Conservation (phyloP, 441 rosid genomes). For the Populus trichocarpa region DNA sequence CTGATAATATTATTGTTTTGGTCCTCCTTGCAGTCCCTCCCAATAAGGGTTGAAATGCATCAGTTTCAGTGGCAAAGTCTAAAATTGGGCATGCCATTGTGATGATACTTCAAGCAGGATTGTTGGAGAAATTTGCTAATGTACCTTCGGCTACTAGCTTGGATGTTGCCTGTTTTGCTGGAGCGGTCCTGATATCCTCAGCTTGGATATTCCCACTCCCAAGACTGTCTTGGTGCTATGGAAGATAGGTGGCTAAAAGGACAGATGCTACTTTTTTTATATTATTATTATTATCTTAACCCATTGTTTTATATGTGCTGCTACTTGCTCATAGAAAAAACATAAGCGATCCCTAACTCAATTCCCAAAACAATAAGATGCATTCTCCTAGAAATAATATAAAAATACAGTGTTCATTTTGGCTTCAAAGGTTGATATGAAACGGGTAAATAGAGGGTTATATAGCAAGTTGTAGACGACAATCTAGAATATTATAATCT, state of each 20-base stretch:
- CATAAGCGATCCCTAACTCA: too few species aligned
- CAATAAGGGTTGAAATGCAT: slow-evolving; percentile 48
- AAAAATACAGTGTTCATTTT: background rate
- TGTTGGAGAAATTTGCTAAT: slow-evolving; percentile 55
- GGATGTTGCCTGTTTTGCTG: slow-evolving; percentile 70
- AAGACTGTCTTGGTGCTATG: slow-evolving; percentile 30
- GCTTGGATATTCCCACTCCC: slow-evolving; percentile 59
- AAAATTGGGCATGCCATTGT: slow-evolving; percentile 64
- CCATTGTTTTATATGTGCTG: background rate
- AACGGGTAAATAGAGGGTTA: background rate
- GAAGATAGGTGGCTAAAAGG: slow-evolving; percentile 3
- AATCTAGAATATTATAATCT: background rate
- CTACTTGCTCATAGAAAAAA: background rate
- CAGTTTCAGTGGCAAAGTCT: slow-evolving; percentile 58
- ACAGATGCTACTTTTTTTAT: background rate
- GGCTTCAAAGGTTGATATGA: background rate
- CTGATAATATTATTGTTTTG: too few species aligned
- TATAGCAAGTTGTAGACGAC: background rate
- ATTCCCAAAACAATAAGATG: background rate
- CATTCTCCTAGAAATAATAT: background rate
- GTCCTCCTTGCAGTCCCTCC: slow-evolving; percentile 33
- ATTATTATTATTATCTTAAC: background rate
- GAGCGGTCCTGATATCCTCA: slow-evolving; percentile 51
- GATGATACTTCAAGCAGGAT: slow-evolving; percentile 71
- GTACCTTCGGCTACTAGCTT: slow-evolving; percentile 42